Base-by-base conservation (phyloP, 2,329 filamentous ascomycete genomes). In the Colletotrichum sp. region DNA sequence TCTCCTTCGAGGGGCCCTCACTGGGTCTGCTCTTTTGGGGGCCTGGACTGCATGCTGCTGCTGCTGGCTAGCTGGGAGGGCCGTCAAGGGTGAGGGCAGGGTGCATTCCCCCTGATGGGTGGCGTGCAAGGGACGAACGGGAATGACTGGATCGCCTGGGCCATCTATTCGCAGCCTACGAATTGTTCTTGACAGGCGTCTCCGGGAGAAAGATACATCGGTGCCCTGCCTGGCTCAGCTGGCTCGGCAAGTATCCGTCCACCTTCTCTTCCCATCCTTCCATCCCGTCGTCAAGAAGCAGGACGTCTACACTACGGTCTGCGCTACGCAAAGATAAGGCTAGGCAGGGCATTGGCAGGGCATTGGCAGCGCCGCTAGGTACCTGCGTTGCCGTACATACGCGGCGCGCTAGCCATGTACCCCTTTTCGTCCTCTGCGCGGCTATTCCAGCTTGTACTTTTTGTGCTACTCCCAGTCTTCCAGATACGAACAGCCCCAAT, bases 51-150 rank as follows among this genome's bases (percentile, higher is more conserved):
- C 32, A 61, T 64, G 34, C 34, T 25, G 30, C 34, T 25, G 30
- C 19, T 62, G 67, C 49, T 52, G n/a, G 32, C 68, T 67, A 70
- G 30, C 57, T 66, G 19, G n/a, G 27, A 22, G 59, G 27, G 19
- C 9, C 25, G 57, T 57, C 68, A 71, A 76, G 39, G 73, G 62
- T 44, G 55, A 55, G 30, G 59, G 29, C 65, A 39, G 32, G 32
- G 36, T 34, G 57, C 73, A 57, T 73, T 69, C 55, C 73, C 64
- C 64, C 44, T 64, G 57, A 55, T 27, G 70, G 49, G 73, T 73
- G 73, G 73, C 73, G 73, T 76, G 73, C 70, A 76, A 73, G 73
- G 73, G 72, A 22, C 63, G 36, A 63, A 76, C 64, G 64, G 64
- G 44, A 65, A 73, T 73, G 70, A 73, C 63, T 76, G 73, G 70